Evolutionary conservation across 495 filamentous ascomycete genomes (phyloP).

Genomic region (Sordaria brevicollis): DNA sequence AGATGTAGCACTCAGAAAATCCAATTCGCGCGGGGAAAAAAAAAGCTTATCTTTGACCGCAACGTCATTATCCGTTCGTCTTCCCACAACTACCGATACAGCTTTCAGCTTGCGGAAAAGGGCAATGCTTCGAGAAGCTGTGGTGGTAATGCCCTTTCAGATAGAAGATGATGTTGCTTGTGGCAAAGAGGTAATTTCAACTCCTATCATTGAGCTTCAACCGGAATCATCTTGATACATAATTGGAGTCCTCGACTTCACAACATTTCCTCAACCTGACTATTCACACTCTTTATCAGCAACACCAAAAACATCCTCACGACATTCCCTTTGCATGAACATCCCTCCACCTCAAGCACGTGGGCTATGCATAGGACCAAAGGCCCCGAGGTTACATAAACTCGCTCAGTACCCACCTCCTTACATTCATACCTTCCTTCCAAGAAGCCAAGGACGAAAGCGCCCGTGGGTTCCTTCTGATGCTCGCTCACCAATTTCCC

Average conservation of each 20-base stretch:
- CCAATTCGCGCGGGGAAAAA: neutral
- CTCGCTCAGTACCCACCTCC: neutral
- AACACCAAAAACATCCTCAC: neutral
- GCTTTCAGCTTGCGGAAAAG: neutral
- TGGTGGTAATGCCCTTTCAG: neutral
- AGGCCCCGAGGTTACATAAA: neutral
- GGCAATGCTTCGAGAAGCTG: neutral
- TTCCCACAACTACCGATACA: neutral
- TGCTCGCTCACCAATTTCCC: neutral
- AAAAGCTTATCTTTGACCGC: neutral
- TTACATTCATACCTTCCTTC: neutral
- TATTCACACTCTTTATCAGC: neutral
- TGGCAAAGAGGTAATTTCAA: neutral
- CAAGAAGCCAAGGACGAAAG: neutral
- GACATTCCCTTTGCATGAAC: neutral
- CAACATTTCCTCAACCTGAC: neutral
- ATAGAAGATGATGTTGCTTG: neutral
- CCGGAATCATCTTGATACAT: neutral
- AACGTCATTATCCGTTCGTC: neutral
- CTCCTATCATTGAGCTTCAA: neutral
- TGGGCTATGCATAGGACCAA: neutral
- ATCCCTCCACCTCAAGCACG: neutral
- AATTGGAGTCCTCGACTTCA: neutral
- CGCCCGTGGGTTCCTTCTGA: neutral
- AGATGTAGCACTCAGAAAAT: neutral